These are phyloP conservation scores for Arachis hypogaea DNA, from an alignment of 306 rosid genomes.

Conservation along the genomic window DNA sequence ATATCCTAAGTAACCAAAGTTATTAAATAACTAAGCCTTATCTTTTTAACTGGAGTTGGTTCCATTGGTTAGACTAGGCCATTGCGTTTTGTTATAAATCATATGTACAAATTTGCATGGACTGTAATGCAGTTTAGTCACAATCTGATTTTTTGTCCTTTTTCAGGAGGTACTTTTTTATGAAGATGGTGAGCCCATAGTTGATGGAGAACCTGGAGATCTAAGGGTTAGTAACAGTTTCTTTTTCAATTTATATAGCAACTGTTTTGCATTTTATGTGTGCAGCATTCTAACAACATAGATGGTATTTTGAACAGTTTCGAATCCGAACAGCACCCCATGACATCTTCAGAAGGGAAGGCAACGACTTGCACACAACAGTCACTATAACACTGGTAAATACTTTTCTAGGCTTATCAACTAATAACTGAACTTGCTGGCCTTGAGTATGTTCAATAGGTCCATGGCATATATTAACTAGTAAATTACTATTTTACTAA, in stretches of 20 bases:
- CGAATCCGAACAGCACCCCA: slow-evolving; percentile 88
- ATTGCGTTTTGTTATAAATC: no score
- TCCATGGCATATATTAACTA: background rate
- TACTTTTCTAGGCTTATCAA: background rate
- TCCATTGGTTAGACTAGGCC: no score
- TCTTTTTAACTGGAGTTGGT: no score
- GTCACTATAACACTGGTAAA: slow-evolving; percentile 88
- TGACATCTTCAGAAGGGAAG: slow-evolving; percentile 79
- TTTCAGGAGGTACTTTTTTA: slow-evolving; percentile 90
- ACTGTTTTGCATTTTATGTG: slow-evolving; percentile 23
- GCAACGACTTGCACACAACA: slow-evolving; percentile 81
- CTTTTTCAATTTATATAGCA: slow-evolving; percentile 1
- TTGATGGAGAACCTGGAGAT: slow-evolving; percentile 98
- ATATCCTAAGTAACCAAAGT: background rate
- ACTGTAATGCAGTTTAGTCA: background rate
- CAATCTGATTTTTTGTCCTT: slow-evolving; percentile 5
- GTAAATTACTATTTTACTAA: background rate
- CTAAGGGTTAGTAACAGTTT: slow-evolving; percentile 65
- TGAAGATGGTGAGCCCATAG: slow-evolving; percentile 96
- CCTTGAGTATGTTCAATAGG: slow-evolving; percentile 6
- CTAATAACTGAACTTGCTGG: slow-evolving; percentile 13
- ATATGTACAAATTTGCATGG: background rate
- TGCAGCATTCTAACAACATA: slow-evolving; percentile 39
- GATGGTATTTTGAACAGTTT: slow-evolving; percentile 61
- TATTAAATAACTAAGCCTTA: no score